Evolutionary conservation across 2,329 filamentous ascomycete genomes (phyloP), one percentile per base, ranked within the genome.

Genomic region (Fusarium sp.): DNA sequence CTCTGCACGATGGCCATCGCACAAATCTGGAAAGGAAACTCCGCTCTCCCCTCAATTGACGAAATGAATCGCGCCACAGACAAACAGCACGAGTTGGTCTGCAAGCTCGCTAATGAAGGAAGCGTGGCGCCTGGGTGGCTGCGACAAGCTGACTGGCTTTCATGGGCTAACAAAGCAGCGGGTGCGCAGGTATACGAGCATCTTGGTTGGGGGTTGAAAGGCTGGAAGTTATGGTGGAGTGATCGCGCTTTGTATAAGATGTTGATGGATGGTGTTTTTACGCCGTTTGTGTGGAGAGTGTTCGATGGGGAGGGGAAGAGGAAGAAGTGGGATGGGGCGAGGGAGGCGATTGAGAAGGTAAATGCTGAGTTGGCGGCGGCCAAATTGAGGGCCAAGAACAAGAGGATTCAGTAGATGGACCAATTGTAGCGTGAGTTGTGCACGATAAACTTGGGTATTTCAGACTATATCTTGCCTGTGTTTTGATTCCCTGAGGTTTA

Each of bases 1-100:
- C 75, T 87, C 40, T 80, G 79, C 7, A 76, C 80, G 41, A 85
- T 85, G 83, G 70, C 71, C 15, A 71, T 86, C 9, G 80, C 82
- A 2, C 83, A 85, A 59, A 74, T 85, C 18, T 87, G 82, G 81
- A 78, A 79, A 7, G 82, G 81, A 3, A 77, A 75, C 5, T 80
- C 79, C 1, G 26, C 52, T 0, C 78, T 87, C 1, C 85, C 84
- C 0, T 63, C 80, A 1, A 48, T 56, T 4, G 33, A 53, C 0
- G 78, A 78, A 3, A 86, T 86, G 83, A 68, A 78, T 63, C 46
- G 61, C n/a, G 64, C 76, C 45, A 75, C 83, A 35, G 75, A 81
- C 41, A 45, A 55, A 23, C 78, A 83, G 64, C 76, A 83, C 56
- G 48, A 71, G 26, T 80, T 79, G 76, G 61, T 82, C 38, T 77